Evolutionary conservation across 2,329 filamentous ascomycete genomes (phyloP), one percentile per base, ranked within the genome.

Genomic region (Colletotrichum sojae): DNA sequence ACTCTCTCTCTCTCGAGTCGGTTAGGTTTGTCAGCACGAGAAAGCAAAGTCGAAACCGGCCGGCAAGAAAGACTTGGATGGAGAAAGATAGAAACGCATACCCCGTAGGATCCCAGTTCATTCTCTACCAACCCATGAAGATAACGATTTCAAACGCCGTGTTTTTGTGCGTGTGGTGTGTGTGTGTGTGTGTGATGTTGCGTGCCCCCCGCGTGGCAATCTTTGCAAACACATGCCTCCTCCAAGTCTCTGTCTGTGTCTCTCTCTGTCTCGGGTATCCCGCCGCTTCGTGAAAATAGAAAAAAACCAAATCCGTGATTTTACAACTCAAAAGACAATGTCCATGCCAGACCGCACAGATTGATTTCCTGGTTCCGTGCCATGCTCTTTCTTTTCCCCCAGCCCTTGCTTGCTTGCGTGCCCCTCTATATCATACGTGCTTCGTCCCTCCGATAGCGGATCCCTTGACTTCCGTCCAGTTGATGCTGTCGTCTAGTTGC

Each of bases 401-500:
- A 10, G 10, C 31, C 4, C 5, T 36, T 10, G 31, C 31, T 10
- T 10, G 31, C 31, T 36, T 52, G 15, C 68, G 69, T 57, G 8
- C 27, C 20, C 27, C 43, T 18, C 31, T n/a, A 2, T 36, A 8
- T 56, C 40, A 89, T 72, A 81, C 74, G 77, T 98, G 94, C 81
- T 96, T 98, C 75, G 94, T 95, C 61, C 90, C 90, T 67, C 94
- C 94, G 75, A 98, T 92, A 36, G 92, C 90, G 68, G 91, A 90
- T 5, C 95, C 95, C 78, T 92, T 92, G 46, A 99, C 96, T 80
- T 97, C 91, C 20, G 88, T 86, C 96, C 96, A 99, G 82, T 98
- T 91, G 77, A 99, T 98, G 75, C 92, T 94, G 46, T 86, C 88
- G 82, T 99, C 96, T 68, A 98, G 84, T 74, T 92, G 88, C 81